Evolutionary conservation across 164 flowering plant species (phyloP), one percentile per base, ranked within the genome.

Genomic region (Nymphaea colorata): DNA sequence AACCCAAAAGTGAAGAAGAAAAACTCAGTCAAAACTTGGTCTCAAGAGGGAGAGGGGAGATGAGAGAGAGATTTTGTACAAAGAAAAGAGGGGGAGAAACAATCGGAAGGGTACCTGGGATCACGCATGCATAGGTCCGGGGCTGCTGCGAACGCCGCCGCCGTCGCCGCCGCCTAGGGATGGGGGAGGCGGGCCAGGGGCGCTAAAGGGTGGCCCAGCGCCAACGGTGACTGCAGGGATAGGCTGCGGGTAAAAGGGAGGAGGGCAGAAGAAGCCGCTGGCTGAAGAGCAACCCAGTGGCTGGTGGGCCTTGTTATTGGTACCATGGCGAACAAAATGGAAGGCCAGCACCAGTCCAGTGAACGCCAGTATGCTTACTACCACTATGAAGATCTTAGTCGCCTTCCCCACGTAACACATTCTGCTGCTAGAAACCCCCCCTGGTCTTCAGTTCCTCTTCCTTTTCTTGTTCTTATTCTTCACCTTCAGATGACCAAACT

Each of bases 321-420:
- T 10, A 51, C 57, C 64, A 69, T 76, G 86, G 42, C 76, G 79
- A n/a, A 87, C 53, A 14, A 84, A 53, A 3, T 82, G 83, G 67
- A 90, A 82, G 51, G 92, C 97, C 62, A 90, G 43, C 64, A 86
- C 69, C 4, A 90, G 79, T 6, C 90, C 97, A 4, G 76, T 64
- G 47, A 86, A 81, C 1, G 79, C 85, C 6, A 86, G 70, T 7
- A 76, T 79, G 7, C 85, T 76, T n/a, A 89, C 82, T 2, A 87
- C 77, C 87, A 86, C 83, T 70, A 91, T 84, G 85, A 91, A 91
- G 84, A 89, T 91, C 95, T 87, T 90, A 61, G 97, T 90, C 12
- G 97, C 97, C 72, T 90, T 90, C 6, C 97, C 94, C 67, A 91
- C 86, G 68, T 88, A 91, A 67, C 93, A 88, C 88, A 88, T 82